Evolutionary conservation across 1,284 basidiomycete species (phyloP), one percentile per base, ranked within the genome.

Genomic region (Exobasidium cylindrosporum): DNA sequence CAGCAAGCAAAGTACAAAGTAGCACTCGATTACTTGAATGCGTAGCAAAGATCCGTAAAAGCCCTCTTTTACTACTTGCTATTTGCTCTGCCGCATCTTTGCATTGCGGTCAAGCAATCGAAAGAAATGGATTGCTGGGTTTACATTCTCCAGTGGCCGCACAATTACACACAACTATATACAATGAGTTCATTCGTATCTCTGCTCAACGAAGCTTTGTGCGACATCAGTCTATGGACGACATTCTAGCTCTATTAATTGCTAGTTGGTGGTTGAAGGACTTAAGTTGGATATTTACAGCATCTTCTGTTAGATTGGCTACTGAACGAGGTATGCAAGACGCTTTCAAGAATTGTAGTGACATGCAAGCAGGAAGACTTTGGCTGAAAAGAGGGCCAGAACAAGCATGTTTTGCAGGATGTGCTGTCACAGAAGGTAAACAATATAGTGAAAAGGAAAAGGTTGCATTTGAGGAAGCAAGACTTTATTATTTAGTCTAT

Each of bases 231-330:
- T 31, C 58, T 14, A 31, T 64, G 1, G 60, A 64, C 29, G 62
- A 64, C 26, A 47, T 64, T 11, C 26, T 50, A 29, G 60, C 62
- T 1, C 62, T 64, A 3, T 52, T 62, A 10, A 26, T 64, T 3
- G 62, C 60, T 3, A 35, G 60, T 21, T 63, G 46, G 31, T 63
- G 31, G 28, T 57, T 64, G 5, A 13, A 28, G 1, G 62, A 64
- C n/a, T 24, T 64, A n/a, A 58, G 54, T 57, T 64, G 62, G 62
- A 64, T 63, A n/a, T 40, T 64, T 26, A 44, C 49, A 14, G 61
- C 50, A 13, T 57, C 61, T 13, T 59, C 62, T 1, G 62, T 64
- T 5, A 35, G 62, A 4, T 52, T 64, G 10, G 30, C 61, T 2
- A 63, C 62, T 7, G 62, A 64, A 45, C n/a, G 62, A 2, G 60